Evolutionary conservation across 192 early-diverging fungal genomes (phyloP).

Genomic region (Chytriomyces hyalinus): DNA sequence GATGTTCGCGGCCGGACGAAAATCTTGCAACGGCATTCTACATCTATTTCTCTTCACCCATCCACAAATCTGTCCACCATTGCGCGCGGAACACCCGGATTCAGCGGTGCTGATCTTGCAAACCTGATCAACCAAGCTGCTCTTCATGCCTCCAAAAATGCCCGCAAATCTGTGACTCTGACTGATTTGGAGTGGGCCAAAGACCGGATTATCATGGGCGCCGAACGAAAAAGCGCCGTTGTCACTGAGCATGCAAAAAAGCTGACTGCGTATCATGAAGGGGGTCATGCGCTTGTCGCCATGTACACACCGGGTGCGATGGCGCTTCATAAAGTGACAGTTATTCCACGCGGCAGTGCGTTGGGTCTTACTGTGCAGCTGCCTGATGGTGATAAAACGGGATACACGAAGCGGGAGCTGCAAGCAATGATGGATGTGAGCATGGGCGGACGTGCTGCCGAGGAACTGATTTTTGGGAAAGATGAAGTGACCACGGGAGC

Average conservation of each 20-base stretch:
- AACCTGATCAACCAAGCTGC: constrained; percentile 98
- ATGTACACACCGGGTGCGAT: constrained; percentile 93
- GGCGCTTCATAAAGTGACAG: constrained; percentile 97
- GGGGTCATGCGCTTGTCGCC: constrained; percentile 95
- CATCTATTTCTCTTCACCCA: constrained; percentile 71
- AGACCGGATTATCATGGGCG: constrained; percentile 98
- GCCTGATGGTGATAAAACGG: constrained; percentile 87
- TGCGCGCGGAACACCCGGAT: constrained; percentile 96
- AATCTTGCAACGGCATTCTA: constrained; percentile 90
- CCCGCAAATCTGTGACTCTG: constrained; percentile 72
- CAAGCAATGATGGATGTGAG: constrained; percentile 90
- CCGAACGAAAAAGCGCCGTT: constrained; percentile 90
- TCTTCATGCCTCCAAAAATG: constrained; percentile 88
- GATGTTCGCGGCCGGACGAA: constrained; percentile 95
- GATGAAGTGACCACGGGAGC: constrained; percentile 96
- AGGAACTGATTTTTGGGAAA: constrained; percentile 93
- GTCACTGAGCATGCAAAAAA: constrained; percentile 87
- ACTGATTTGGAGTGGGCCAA: constrained; percentile 95
- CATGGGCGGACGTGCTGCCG: constrained; percentile 98
- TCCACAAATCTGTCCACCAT: constrained; percentile 83
- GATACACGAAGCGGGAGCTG: constrained; percentile 80
- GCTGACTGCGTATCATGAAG: constrained; percentile 97
- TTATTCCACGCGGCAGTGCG: constrained; percentile 92
- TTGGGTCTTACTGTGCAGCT: constrained; percentile 89
- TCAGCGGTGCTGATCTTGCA: constrained; percentile 98